Percentiles rank a stretch among this genome's conserved stretches.
phyloP scores from a whole-genome alignment of 805 yeast genomes.

The Ogataea wickerhamii region DNA sequence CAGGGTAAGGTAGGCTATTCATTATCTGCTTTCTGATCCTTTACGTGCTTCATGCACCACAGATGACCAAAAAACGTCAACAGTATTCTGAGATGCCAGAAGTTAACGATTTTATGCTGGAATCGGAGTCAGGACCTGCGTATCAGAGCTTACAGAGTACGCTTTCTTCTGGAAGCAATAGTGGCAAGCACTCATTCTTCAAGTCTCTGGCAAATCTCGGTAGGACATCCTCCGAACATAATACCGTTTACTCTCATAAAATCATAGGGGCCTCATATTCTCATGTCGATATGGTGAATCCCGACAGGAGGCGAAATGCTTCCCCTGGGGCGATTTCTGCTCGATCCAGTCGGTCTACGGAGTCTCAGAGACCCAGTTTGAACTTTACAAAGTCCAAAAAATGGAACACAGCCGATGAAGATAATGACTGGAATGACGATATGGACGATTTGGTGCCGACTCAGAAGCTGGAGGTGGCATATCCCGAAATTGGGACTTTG shows the following conservation, averaged over 20 bases:
- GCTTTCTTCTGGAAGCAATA: constrained; percentile 3
- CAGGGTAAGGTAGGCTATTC: too few species aligned
- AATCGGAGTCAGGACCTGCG: constrained; percentile 15
- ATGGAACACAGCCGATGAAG: constrained; percentile 49
- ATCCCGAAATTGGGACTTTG: constrained; percentile 22
- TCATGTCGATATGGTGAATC: constrained; percentile 41
- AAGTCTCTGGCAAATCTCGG: constrained; percentile 23
- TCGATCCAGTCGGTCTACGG: constrained; percentile 12
- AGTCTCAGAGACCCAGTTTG: constrained; percentile 17
- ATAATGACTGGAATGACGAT: constrained; percentile 87
- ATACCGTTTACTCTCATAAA: constrained; percentile 22
- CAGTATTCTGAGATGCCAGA: constrained; percentile 26
- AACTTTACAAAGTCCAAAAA: constrained; percentile 11
- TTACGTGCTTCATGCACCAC: too few species aligned
- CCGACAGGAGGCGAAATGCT: constrained; percentile 15
- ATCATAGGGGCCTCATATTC: constrained; percentile 56
- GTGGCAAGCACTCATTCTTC: constrained; percentile 21
- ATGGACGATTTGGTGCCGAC: constrained; percentile 43
- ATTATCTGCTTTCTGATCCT: too few species aligned
- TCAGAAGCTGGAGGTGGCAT: constrained; percentile 10
- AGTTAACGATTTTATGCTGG: constrained; percentile 29
- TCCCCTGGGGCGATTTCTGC: constrained; percentile 20
- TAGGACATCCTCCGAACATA: constrained; percentile 14
- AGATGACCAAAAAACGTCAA: too few species aligned
- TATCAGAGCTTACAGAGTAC: constrained; percentile 18